These are phyloP conservation scores for Neurospora sp. DNA, from an alignment of 495 filamentous ascomycete genomes.

Conservation along the genomic window DNA sequence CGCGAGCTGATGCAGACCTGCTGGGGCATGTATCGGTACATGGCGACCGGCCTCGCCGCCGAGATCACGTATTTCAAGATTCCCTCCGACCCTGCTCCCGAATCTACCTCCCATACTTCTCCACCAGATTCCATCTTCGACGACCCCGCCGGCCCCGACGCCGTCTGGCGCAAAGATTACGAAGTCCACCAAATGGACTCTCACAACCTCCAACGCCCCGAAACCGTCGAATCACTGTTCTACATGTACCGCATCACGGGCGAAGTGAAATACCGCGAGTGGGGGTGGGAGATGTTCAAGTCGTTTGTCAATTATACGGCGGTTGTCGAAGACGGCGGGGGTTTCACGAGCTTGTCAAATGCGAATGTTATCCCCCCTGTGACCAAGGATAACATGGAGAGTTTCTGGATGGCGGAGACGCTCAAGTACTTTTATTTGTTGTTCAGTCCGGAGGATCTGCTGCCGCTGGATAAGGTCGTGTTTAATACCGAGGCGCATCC, in stretches of 20 bases:
- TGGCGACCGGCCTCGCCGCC: constrained; percentile 76
- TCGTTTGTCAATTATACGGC: constrained; percentile 76
- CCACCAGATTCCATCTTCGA: constrained; percentile 34
- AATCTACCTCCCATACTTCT: constrained; percentile 36
- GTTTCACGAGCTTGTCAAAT: constrained; percentile 74
- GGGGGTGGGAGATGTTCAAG: constrained; percentile 99
- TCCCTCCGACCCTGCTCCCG: constrained; percentile 49
- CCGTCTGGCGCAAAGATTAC: constrained; percentile 64
- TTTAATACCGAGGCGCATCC: constrained; percentile 96
- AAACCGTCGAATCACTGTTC: constrained; percentile 89
- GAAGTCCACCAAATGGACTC: constrained; percentile 62
- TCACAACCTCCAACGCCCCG: constrained; percentile 93
- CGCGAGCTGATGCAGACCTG: constrained; percentile 91
- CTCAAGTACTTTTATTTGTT: constrained; percentile 96
- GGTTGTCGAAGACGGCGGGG: constrained; percentile 55
- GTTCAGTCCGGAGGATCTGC: constrained; percentile 74
- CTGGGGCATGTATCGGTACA: constrained; percentile 90
- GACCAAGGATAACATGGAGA: constrained; percentile 78
- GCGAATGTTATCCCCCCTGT: constrained; percentile 57
- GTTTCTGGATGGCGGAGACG: constrained; percentile 96
- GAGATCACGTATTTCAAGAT: constrained; percentile 89
- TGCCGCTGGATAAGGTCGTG: constrained; percentile 77
- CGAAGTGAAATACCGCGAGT: constrained; percentile 80
- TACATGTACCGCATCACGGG: constrained; percentile 99
- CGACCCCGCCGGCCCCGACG: constrained; percentile 12